A percentile compares a stretch with the other conserved stretches of the same genome.
Evolutionary conservation across 257 asterid genomes (phyloP).

Genomic region (Echium plantagineum): DNA sequence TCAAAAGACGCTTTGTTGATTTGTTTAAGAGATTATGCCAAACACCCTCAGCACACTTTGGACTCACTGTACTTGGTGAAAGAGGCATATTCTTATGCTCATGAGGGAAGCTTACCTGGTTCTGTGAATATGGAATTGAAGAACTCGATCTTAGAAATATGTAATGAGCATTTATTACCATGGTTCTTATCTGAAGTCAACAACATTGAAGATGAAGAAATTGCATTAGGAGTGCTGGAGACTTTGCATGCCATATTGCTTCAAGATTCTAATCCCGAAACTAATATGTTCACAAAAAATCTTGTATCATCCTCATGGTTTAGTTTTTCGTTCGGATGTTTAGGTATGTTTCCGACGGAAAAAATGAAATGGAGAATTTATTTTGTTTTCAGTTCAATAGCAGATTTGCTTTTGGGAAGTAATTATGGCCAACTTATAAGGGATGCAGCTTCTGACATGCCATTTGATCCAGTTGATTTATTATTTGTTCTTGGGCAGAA

Average conservation of each 20-base stretch:
- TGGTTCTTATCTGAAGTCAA: slow-evolving; percentile 55
- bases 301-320: slow-evolving; percentile 78
- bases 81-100: slow-evolving; percentile 61
- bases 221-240: slow-evolving; percentile 67
- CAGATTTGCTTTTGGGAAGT: slow-evolving; percentile 57
- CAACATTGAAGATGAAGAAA: slow-evolving; percentile 60
- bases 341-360: slow-evolving; percentile 74
- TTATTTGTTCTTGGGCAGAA: slow-evolving; percentile 83
- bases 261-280: slow-evolving; percentile 33
- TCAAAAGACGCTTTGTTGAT: slow-evolving; percentile 39
- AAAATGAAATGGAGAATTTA: slow-evolving; percentile 57
- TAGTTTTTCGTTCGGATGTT: slow-evolving; percentile 68
- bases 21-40: slow-evolving; percentile 32
- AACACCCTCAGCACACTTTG: slow-evolving; percentile 42
- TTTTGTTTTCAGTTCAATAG: slow-evolving; percentile 47
- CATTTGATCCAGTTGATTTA: slow-evolving; percentile 81
- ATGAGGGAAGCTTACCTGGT: slow-evolving; percentile 21
- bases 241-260: slow-evolving; percentile 52
- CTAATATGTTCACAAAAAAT: slow-evolving; percentile 41
- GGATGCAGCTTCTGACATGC: slow-evolving; percentile 55
- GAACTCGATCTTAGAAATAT: slow-evolving; percentile 32
- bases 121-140: slow-evolving; percentile 32
- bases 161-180: slow-evolving; percentile 48
- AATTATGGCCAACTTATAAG: slow-evolving; percentile 58
- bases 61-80: slow-evolving; percentile 76